phyloP scores from a whole-genome alignment of 768 basidiomycete species.

The Termitomyces sp. region DNA sequence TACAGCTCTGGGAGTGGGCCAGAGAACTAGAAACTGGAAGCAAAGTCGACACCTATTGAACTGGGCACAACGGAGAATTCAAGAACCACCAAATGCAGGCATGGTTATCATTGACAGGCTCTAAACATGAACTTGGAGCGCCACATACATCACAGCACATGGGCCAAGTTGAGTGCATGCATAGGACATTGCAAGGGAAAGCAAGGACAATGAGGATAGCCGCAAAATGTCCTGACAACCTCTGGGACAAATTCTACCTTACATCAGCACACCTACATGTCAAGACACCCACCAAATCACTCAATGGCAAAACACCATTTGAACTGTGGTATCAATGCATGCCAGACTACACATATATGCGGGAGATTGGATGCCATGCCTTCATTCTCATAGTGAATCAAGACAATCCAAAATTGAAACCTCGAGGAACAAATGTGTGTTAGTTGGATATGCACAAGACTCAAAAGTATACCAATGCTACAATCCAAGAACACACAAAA shows the following conservation, averaged over 20 bases:
- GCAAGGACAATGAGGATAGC: slow-evolving; percentile 26
- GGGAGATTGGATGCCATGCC: not conserved
- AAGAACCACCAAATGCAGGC: slow-evolving; percentile 11
- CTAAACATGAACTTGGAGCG: slow-evolving; percentile 6
- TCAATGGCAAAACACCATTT: not conserved
- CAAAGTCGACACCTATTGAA: slow-evolving; percentile 11
- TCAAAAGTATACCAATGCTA: too few relatives aligned
- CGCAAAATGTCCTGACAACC: slow-evolving; percentile 17
- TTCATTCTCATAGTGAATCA: too few relatives aligned
- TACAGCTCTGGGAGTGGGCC: too few relatives aligned
- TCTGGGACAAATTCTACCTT: slow-evolving; percentile 23
- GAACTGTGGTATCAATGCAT: not conserved
- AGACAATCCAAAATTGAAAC: too few relatives aligned
- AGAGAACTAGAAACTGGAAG: slow-evolving; percentile 20
- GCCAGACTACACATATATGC: not conserved
- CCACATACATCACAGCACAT: slow-evolving; percentile 25
- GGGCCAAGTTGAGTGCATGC: slow-evolving; percentile 28
- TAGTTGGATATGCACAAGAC: too few relatives aligned
- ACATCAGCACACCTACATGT: not conserved
- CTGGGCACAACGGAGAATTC: not conserved
- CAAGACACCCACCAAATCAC: not conserved
- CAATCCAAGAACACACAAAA: too few relatives aligned
- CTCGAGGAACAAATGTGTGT: too few relatives aligned
- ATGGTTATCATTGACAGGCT: slow-evolving; percentile 16
- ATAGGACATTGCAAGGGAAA: slow-evolving; percentile 8